These are phyloP conservation scores for Serendipita indica DNA, from an alignment of 768 basidiomycete genomes.

Conservation along the genomic window DNA sequence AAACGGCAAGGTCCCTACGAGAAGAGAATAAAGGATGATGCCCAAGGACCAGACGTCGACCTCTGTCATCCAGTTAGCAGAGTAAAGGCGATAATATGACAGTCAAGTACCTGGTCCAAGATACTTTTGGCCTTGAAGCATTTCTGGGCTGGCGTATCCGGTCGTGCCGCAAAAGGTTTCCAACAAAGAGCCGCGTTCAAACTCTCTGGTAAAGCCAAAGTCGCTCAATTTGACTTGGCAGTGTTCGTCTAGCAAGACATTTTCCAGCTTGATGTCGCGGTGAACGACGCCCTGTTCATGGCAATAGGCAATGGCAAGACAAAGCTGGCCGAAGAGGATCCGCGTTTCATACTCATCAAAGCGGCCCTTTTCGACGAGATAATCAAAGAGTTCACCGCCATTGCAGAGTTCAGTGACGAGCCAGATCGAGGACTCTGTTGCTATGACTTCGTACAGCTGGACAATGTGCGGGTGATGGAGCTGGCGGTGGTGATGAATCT, in stretches of 20 bases:
- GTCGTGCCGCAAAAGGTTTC: conserved; percentile 95
- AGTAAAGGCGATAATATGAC: background rate
- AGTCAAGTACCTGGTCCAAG: conserved; percentile 63
- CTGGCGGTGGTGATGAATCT: conserved; percentile 96
- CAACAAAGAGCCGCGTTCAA: conserved; percentile 58
- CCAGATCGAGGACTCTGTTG: conserved; percentile 91
- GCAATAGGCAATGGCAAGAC: conserved; percentile 83
- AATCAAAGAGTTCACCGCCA: conserved; percentile 96
- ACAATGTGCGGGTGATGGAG: conserved; percentile 92
- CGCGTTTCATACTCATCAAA: conserved; percentile 71
- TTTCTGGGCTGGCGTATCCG: conserved; percentile 83
- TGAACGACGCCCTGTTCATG: conserved; percentile 91
- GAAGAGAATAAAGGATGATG: conserved; percentile 75
- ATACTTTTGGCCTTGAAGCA: conserved; percentile 78
- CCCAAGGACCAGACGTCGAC: conserved; percentile 94
- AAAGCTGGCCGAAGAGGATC: conserved; percentile 88
- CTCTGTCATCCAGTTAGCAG: conserved; percentile 35
- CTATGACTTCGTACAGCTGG: conserved; percentile 94
- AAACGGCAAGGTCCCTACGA: conserved; percentile 81
- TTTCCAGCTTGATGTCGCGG: conserved; percentile 92
- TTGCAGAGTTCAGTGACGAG: conserved; percentile 94
- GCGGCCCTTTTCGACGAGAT: conserved; percentile 88
- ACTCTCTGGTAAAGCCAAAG: conserved; percentile 90
- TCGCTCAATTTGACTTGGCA: conserved; percentile 89
- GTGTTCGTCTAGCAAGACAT: conserved; percentile 79